Conservation (phyloP, 1,139 yeast species). For the Pichia sp. region DNA sequence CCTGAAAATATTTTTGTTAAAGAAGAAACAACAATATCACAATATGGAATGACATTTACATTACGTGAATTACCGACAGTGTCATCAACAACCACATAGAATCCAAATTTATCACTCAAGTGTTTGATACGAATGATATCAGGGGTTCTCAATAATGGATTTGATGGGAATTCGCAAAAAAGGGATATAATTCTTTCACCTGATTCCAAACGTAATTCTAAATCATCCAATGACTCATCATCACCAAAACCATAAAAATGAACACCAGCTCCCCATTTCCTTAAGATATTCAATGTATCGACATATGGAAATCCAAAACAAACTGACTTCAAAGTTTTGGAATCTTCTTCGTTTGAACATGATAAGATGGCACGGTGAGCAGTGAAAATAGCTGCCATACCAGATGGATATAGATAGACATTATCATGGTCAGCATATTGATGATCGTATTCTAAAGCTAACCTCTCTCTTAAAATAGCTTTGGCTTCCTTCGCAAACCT, state of each 20-base stretch:
- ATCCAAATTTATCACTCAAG: slow-evolving; percentile 62
- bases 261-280: slow-evolving; percentile 85
- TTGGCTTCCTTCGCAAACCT: slow-evolving; percentile 73
- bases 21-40: slow-evolving; percentile 81
- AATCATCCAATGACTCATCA: slow-evolving; percentile 55
- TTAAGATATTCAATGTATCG: slow-evolving; percentile 78
- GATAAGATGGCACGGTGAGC: slow-evolving; percentile 63
- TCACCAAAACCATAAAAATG: slow-evolving; percentile 83
- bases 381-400: slow-evolving; percentile 86
- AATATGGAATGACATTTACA: slow-evolving; percentile 70
- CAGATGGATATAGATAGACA: slow-evolving; percentile 79
- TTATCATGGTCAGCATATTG: slow-evolving; percentile 42
- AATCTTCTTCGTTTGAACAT: slow-evolving; percentile 26
- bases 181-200: slow-evolving; percentile 67
- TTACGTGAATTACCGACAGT: slow-evolving; percentile 89
- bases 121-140: slow-evolving; percentile 55
- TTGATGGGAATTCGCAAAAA: slow-evolving; percentile 91
- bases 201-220: slow-evolving; percentile 50
- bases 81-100: slow-evolving; percentile 83
- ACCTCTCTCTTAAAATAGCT: slow-evolving; percentile 62
- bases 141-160: slow-evolving; percentile 82
- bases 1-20: slow-evolving; percentile 91
- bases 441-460: slow-evolving; percentile 50
- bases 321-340: slow-evolving; percentile 49
- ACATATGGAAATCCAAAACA: slow-evolving; percentile 95